Base-by-base conservation (phyloP, 805 yeast species). In the Candida xyloterini region DNA sequence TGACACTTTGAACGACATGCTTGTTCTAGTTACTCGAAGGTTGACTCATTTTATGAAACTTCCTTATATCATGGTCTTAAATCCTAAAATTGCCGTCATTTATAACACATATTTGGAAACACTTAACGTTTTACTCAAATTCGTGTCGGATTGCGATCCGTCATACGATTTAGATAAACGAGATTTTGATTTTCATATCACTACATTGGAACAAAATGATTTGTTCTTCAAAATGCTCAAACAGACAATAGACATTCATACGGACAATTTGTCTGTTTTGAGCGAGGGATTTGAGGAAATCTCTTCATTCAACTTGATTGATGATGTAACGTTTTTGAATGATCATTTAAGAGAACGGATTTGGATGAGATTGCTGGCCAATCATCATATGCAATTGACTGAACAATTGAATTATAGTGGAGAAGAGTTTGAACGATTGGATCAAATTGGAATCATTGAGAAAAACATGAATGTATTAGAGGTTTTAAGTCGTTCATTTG, bases 31-130 rank as follows among this genome's bases (percentile, higher is more conserved):
- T 40, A 86, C 95, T 7, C 76, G 81, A 38, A 69, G 96, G 46
- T 60, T 89, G 13, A 71, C 73, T 23, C 82, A 81, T 21, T 78
- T 91, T 48, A 74, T 91, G 47, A 68, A 73, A 30, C 65, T 91
- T 39, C 96, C 96, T 0, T 91, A 88, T 59, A 73, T 90, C 50
- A 88, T 83, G 33, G 82, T 89, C 40, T 63, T 91, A 46, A 91
- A 91, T 57, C 97, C 97, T 5, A 79, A 86, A 53, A 81, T 91
- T 36, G 83, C 91, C 9, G 78, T 77, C 51, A 81, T 85, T 15
- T 87, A 88, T 66, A 71, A 77, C 51, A 63, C 81, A 33, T 91
- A 91, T 64, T 66, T 87, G 47, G 70, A 78, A 42, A 81, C 95
- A 2, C 73, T 88, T 66, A 66, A 74, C 35, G 66, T 74, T 5